Evolutionary conservation across 2,329 filamentous ascomycete species (phyloP), one percentile per base, ranked within the genome.

Genomic region (Penicillium sp.): DNA sequence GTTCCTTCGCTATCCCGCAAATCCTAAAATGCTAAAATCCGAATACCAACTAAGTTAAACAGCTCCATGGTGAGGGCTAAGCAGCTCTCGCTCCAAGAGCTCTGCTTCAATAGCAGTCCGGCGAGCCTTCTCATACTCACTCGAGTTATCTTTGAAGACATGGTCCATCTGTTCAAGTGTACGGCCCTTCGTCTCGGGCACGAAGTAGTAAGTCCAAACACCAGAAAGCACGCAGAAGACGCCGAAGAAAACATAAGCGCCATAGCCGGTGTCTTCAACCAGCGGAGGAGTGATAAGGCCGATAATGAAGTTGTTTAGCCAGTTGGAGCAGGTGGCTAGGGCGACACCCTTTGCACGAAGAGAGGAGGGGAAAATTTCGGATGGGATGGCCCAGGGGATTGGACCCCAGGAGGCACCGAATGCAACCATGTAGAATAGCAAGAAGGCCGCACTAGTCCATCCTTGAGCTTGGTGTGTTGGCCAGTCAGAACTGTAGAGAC

Each of bases 291-390:
- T 88, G 27, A 89, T 82, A 64, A 89, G 80, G 35, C 88, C 75
- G 26, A 87, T 84, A 50, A 86, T 81, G 60, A 88, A 87, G 68
- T 88, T 87, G 68, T 82, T 84, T 2, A 87, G 71, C 80, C 88
- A 90, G 72, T 86, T 87, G 6, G 81, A 81, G 57, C 81, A 84
- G 0, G 86, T 88, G 0, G 84, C 85, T 2, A 88, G 74, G 1
- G 86, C 86, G 0, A 87, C 85, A 33, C 87, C 88, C 68, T 89
- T 90, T 3, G 86, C 85, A 7, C 86, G 78, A 0, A 84, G 73
- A 0, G 79, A 80, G 1, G 80, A 82, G 0, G 85, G 84, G 44
- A 89, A 89, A n/a, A 90, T 85, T 59, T 91, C 84, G 6, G 69
- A 67, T 27, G 80, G 77, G 54, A 79, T 70, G 1, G 72, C 74